These are phyloP conservation scores for Candida golubevii DNA, from an alignment of 805 yeast species.

Conservation along the genomic window DNA sequence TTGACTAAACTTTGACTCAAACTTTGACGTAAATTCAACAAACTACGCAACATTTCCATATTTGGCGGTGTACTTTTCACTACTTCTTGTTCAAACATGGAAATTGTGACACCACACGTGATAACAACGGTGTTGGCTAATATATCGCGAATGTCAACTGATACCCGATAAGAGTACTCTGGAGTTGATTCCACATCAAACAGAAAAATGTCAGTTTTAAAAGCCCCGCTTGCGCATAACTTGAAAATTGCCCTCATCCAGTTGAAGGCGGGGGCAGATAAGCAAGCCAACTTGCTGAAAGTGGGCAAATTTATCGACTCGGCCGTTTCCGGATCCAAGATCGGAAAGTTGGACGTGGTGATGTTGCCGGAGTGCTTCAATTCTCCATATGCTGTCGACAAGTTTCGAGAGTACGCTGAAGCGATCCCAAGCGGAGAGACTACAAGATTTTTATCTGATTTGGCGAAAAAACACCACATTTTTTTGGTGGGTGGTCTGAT, in stretches of 20 bases:
- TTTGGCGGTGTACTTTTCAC: too few species aligned
- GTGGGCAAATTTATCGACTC: conserved; percentile 59
- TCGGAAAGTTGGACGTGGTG: conserved; percentile 54
- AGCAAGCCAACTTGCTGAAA: conserved; percentile 67
- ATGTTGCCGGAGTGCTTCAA: conserved; percentile 96
- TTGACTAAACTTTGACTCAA: too few species aligned
- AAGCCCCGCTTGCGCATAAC: conserved; percentile 46
- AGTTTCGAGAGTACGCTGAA: conserved; percentile 87
- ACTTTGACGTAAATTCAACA: too few species aligned
- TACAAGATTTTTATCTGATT: conserved; percentile 52
- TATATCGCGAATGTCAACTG: too few species aligned
- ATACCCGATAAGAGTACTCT: too few species aligned
- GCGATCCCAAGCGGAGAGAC: conserved; percentile 71
- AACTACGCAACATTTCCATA: too few species aligned
- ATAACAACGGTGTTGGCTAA: too few species aligned
- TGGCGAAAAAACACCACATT: conserved; percentile 64
- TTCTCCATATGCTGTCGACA: conserved; percentile 86
- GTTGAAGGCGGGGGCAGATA: conserved; percentile 76
- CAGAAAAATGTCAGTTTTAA: conserved; percentile 20
- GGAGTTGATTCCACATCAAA: neutral
- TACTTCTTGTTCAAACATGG: too few species aligned
- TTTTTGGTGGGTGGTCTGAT: conserved; percentile 86
- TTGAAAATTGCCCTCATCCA: conserved; percentile 83
- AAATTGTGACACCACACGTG: too few species aligned
- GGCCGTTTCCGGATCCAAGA: conserved; percentile 44